Evolutionary conservation across 805 yeast genomes (phyloP).

Genomic region (Saccharomycopsis schoenii): DNA sequence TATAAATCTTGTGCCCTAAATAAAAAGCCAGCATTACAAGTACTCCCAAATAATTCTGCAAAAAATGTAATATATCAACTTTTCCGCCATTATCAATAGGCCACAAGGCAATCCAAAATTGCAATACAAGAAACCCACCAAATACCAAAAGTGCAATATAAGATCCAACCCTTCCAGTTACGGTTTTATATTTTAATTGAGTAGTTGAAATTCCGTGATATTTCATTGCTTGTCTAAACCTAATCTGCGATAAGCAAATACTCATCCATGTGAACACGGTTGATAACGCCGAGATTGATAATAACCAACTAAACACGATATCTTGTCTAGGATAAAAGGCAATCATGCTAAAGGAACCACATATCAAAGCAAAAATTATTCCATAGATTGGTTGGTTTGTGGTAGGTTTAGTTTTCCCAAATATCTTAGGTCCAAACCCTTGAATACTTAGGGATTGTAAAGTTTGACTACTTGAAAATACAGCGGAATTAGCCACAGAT

Average conservation of each 20-base stretch:
- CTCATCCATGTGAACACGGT: conserved; percentile 55
- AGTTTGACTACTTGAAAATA: conserved; percentile 65
- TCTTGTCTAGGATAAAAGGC: conserved; percentile 53
- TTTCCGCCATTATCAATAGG: conserved; percentile 33
- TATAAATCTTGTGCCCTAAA: conserved; percentile 41
- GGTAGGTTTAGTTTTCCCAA: conserved; percentile 37
- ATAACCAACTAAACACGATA: conserved; percentile 53
- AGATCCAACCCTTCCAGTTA: conserved; percentile 45
- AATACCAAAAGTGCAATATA: conserved; percentile 37
- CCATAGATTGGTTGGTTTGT: conserved; percentile 52
- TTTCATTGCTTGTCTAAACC: conserved; percentile 49
- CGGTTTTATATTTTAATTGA: conserved; percentile 46
- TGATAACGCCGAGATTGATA: conserved; percentile 52
- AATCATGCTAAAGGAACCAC: conserved; percentile 56
- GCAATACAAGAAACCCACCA: conserved; percentile 43
- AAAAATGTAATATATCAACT: conserved; percentile 35
- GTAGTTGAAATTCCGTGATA: conserved; percentile 41
- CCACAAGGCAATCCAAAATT: conserved; percentile 57
- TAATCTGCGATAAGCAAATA: conserved; percentile 45
- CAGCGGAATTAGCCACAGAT: conserved; percentile 70
- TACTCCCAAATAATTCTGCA: conserved; percentile 44
- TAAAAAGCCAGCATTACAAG: conserved; percentile 35
- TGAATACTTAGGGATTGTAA: conserved; percentile 59
- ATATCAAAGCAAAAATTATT: conserved; percentile 37
- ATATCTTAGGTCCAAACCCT: conserved; percentile 50